A percentile compares a stretch with the other conserved stretches of the same genome.
These are phyloP conservation scores for Diaporthe capsici DNA, from an alignment of 2,329 filamentous ascomycete species.

Conservation along the genomic window DNA sequence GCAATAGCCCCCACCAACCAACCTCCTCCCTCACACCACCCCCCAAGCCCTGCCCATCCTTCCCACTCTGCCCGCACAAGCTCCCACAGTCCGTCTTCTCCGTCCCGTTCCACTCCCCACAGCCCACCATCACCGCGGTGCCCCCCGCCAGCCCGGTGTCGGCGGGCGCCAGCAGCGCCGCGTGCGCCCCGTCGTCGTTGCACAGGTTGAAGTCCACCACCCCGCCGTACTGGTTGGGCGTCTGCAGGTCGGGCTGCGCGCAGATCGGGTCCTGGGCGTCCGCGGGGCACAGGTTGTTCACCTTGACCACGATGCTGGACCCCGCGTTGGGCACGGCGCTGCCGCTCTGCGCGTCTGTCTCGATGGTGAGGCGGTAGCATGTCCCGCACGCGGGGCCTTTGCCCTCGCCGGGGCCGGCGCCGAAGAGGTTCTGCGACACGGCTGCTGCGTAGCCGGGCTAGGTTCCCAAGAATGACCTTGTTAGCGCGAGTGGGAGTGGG, in stretches of 20 bases:
- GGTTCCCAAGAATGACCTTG: neutral
- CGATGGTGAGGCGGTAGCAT: constrained; percentile 22
- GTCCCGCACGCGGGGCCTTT: constrained; percentile 33
- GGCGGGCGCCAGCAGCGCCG: constrained; percentile 28
- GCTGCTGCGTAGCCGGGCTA: constrained; percentile 34
- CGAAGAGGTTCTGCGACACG: constrained; percentile 34
- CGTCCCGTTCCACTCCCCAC: constrained; percentile 23
- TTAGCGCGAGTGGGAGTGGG: constrained; percentile 1
- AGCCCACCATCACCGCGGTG: constrained; percentile 24
- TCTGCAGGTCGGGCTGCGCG: constrained; percentile 34
- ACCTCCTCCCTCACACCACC: constrained; percentile 13
- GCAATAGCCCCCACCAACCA: constrained; percentile 11
- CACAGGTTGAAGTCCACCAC: constrained; percentile 35
- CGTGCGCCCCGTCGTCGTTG: constrained; percentile 35
- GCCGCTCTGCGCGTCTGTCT: constrained; percentile 23
- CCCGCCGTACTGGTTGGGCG: constrained; percentile 27
- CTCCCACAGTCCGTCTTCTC: constrained; percentile 34
- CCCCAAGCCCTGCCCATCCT: constrained; percentile 1
- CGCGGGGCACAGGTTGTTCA: constrained; percentile 37
- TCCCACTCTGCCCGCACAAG: constrained; percentile 19
- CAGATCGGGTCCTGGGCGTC: constrained; percentile 20
- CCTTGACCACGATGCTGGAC: constrained; percentile 35
- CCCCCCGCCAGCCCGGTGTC: constrained; percentile 11
- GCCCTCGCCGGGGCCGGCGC: constrained; percentile 22
- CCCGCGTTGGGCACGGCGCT: constrained; percentile 24